Evolutionary conservation across 768 basidiomycete genomes (phyloP).

Genomic region (Lepiota brunneoincarnata): DNA sequence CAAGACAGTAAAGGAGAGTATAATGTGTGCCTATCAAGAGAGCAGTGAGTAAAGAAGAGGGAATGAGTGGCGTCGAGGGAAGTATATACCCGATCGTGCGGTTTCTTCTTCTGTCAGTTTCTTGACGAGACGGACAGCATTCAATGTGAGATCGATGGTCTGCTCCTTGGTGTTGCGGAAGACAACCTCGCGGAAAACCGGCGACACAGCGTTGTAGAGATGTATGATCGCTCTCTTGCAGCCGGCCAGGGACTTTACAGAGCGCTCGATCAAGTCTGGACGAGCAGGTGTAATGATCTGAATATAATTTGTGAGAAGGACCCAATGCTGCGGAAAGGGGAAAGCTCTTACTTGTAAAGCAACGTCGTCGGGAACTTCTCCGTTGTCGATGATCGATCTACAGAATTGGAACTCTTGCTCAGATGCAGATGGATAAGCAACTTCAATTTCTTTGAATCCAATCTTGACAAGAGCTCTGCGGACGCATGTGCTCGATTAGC

Average conservation of each 20-base stretch:
- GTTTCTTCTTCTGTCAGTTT: slow-evolving; percentile 84
- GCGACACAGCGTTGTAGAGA: slow-evolving; percentile 98
- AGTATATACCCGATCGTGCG: slow-evolving; percentile 76
- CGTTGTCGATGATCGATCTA: slow-evolving; percentile 79
- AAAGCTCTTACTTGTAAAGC: slow-evolving; percentile 81
- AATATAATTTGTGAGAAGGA: slow-evolving; percentile 14
- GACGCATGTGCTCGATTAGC: neutral
- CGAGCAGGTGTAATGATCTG: slow-evolving; percentile 95
- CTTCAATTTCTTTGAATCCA: slow-evolving; percentile 96
- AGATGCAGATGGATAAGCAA: slow-evolving; percentile 94
- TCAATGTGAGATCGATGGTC: slow-evolving; percentile 82
- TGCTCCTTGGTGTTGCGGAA: slow-evolving; percentile 91
- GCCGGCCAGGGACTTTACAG: slow-evolving; percentile 85
- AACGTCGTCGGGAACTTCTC: slow-evolving; percentile 87
- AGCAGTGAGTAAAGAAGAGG: neutral
- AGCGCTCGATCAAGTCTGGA: slow-evolving; percentile 88
- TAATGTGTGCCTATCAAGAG: slow-evolving; percentile 20
- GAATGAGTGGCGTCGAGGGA: slow-evolving; percentile 71
- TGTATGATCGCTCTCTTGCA: slow-evolving; percentile 91
- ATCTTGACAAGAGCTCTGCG: slow-evolving; percentile 83
- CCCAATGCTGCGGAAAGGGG: slow-evolving; percentile 12
- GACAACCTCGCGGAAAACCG: slow-evolving; percentile 87
- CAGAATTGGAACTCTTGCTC: slow-evolving; percentile 95
- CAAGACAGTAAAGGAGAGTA: slow-evolving; percentile 80
- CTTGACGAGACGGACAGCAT: slow-evolving; percentile 82